These are phyloP conservation scores for Wickerhamomyces bovis DNA, from an alignment of 805 yeast species.

Conservation along the genomic window DNA sequence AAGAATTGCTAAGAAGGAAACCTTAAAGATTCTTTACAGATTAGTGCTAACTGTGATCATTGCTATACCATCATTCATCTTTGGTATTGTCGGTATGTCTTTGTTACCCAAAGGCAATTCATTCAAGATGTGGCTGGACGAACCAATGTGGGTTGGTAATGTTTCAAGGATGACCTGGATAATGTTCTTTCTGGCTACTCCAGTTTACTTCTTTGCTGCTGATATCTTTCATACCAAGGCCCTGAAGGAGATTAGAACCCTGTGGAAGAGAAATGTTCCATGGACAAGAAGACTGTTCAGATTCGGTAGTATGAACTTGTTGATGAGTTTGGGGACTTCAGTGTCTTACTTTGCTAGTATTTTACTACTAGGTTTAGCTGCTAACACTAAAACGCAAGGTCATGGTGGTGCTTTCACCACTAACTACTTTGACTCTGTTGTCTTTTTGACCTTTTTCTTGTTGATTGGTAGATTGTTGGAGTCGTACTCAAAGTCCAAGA, in stretches of 20 bases:
- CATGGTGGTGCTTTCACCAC: slow-evolving; percentile 42
- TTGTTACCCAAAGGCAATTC: slow-evolving; percentile 36
- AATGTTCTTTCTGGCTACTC: slow-evolving; percentile 58
- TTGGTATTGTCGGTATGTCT: slow-evolving; percentile 68
- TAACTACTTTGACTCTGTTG: slow-evolving; percentile 75
- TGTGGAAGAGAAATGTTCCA: slow-evolving; percentile 52
- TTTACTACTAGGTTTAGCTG: slow-evolving; percentile 43
- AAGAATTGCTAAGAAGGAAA: slow-evolving; percentile 42
- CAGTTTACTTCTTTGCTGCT: slow-evolving; percentile 70
- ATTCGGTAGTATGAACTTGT: slow-evolving; percentile 74
- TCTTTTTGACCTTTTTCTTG: slow-evolving; percentile 65
- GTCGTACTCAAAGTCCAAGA: slow-evolving; percentile 57
- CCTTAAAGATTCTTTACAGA: slow-evolving; percentile 38
- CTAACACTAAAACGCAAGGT: slow-evolving; percentile 18
- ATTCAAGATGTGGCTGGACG: slow-evolving; percentile 49
- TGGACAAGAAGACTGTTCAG: slow-evolving; percentile 52
- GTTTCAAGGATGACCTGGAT: slow-evolving; percentile 62
- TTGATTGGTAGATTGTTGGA: slow-evolving; percentile 67
- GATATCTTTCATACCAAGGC: slow-evolving; percentile 69
- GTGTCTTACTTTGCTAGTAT: slow-evolving; percentile 68
- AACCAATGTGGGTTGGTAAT: slow-evolving; percentile 58
- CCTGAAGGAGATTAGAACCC: slow-evolving; percentile 44
- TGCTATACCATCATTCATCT: slow-evolving; percentile 62
- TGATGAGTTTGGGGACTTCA: slow-evolving; percentile 68
- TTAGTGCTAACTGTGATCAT: slow-evolving; percentile 43